Conservation (phyloP, 2,329 filamentous ascomycete species). For the Apiospora sp. region DNA sequence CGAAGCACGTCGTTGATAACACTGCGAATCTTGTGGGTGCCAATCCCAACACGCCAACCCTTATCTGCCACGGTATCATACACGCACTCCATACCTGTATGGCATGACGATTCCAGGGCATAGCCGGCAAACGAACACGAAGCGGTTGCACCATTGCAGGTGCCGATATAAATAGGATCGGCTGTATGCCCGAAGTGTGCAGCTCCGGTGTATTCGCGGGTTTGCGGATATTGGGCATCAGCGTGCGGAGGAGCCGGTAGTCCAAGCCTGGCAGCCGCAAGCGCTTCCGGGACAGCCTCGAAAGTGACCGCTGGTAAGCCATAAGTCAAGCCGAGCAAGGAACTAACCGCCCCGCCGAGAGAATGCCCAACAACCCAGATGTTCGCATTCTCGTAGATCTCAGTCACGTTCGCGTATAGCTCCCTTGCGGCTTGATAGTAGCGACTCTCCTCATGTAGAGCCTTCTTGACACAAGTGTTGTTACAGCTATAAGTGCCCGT, state of each 20-base stretch:
- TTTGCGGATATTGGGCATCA: slow-evolving; percentile 74
- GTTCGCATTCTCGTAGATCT: slow-evolving; percentile 82
- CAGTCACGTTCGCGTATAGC: slow-evolving; percentile 91
- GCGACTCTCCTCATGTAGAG: slow-evolving; percentile 81
- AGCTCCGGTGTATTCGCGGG: slow-evolving; percentile 75
- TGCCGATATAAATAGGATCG: slow-evolving; percentile 93
- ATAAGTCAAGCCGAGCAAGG: slow-evolving; percentile 90
- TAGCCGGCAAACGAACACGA: slow-evolving; percentile 92
- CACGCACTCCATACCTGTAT: slow-evolving; percentile 85
- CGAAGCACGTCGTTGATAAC: slow-evolving; percentile 90
- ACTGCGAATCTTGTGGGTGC: slow-evolving; percentile 87
- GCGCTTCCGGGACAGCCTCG: slow-evolving; percentile 89
- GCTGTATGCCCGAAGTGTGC: slow-evolving; percentile 96
- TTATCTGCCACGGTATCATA: slow-evolving; percentile 94
- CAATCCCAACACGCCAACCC: slow-evolving; percentile 90
- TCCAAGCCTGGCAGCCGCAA: slow-evolving; percentile 84
- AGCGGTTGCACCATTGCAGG: slow-evolving; percentile 88
- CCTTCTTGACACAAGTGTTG: slow-evolving; percentile 82
- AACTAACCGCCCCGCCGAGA: slow-evolving; percentile 86
- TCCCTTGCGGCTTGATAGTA: slow-evolving; percentile 92
- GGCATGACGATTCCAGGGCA: slow-evolving; percentile 91
- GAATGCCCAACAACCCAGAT: slow-evolving; percentile 95
- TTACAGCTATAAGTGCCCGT: slow-evolving; percentile 90
- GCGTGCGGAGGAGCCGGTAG: slow-evolving; percentile 84
- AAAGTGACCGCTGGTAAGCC: slow-evolving; percentile 92